Base-by-base conservation (phyloP, 148 eudicot species). In the Tetragonia tetragonoides region DNA sequence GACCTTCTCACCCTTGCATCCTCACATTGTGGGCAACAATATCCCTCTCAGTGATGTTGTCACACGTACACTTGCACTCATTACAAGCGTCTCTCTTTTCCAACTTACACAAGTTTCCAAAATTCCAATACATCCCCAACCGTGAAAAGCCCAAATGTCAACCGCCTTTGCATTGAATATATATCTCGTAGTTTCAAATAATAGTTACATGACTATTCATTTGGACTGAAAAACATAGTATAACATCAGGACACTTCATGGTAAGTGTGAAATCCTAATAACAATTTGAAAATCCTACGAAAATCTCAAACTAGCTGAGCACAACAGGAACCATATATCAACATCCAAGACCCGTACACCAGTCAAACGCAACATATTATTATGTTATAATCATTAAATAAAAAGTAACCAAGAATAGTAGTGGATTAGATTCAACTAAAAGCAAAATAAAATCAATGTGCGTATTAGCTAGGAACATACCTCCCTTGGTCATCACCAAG, bases 401-500 rank as follows among this genome's bases (percentile, higher is more conserved):
- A 14, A 20, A 56, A 24, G 11, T 23, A 37, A 5, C 49, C 0
- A 54, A 79, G 24, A 46, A 73, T 51, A 73, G 73, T 38, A 40
- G 47, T 53, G 53, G 39, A n/a, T 15, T 20, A 14, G 6, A 17
- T 9, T 68, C 37, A 71, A n/a, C 61, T 24, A 69, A 51, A 68
- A 63, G 28, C 71, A 76, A 65, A 39, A 17, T 23, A 53, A 34
- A 39, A 63, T 68, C 67, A 66, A 15, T 23, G 21, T 7, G 20
- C 0, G 54, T 3, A 57, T 49, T 49, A 71, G 34, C 21, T 6
- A 70, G 38, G 66, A 83, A 78, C 92, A 62, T 77, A 95, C 98
- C 98, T 92, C 72, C 94, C 98, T 77, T 95, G 96, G 86, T 91
- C 96, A 83, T 95, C 97, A 80, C 96, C 98, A 85, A 95, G 90